Conservation (phyloP, 2,329 filamentous ascomycete genomes). For the Sphaerostilbella broomeana region DNA sequence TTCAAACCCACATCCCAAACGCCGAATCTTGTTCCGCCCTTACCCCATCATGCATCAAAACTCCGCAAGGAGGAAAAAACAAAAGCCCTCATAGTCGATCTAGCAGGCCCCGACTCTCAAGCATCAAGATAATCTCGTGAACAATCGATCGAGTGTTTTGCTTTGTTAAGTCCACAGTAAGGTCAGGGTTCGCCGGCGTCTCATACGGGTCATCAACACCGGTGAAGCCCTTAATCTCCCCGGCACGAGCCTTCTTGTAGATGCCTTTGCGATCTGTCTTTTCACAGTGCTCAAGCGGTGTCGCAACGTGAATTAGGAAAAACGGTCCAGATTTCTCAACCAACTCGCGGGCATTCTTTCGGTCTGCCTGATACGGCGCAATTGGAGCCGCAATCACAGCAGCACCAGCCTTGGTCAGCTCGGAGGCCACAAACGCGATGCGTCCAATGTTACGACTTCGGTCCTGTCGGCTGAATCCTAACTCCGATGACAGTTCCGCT, state of each 20-base stretch:
- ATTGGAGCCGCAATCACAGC: constrained; percentile 96
- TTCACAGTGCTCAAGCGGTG: constrained; percentile 85
- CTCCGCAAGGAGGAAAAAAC: no score
- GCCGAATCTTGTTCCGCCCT: neutral
- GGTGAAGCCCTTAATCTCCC: constrained; percentile 97
- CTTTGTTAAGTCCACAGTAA: constrained; percentile 79
- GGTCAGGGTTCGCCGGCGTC: constrained; percentile 69
- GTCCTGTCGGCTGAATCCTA: constrained; percentile 90
- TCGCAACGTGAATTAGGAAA: constrained; percentile 92
- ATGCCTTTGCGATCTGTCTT: constrained; percentile 91
- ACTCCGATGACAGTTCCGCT: constrained; percentile 84
- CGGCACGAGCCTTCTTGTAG: constrained; percentile 74
- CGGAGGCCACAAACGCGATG: constrained; percentile 91
- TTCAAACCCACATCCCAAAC: neutral
- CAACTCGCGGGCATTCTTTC: constrained; percentile 72
- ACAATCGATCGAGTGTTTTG: constrained; percentile 87
- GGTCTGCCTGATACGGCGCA: constrained; percentile 78
- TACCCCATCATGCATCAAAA: neutral
- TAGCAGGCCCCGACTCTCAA: constrained; percentile 83
- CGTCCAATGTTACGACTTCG: constrained; percentile 91
- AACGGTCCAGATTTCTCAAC: constrained; percentile 86
- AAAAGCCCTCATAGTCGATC: constrained; percentile 51
- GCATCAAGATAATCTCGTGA: constrained; percentile 89
- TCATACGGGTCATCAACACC: constrained; percentile 98
- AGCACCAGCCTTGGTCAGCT: constrained; percentile 86